A percentile compares a stretch with the other conserved stretches of the same genome.
Evolutionary conservation across 2,329 filamentous ascomycete species (phyloP).

Genomic region (Apiospora rasikravindrae): DNA sequence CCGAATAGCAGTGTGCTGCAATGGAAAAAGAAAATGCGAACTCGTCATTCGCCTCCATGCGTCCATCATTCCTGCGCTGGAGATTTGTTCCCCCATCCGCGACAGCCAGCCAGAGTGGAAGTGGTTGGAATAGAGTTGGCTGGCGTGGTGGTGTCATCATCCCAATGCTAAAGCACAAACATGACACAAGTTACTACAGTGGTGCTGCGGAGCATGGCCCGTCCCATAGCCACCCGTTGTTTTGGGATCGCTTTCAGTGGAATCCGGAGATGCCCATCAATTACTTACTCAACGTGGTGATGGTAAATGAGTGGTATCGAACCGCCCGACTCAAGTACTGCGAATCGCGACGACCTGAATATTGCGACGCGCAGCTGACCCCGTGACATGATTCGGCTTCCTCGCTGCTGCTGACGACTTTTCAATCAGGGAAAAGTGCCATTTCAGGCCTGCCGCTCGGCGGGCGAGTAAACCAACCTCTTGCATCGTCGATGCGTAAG

Average conservation of each 20-base stretch:
- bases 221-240: not conserved
- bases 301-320: not conserved
- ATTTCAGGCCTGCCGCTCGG: too few relatives aligned
- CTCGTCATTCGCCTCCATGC: not conserved
- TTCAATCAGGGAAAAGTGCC: too few relatives aligned
- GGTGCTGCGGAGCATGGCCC: not conserved
- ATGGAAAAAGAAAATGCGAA: not conserved
- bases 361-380: not conserved
- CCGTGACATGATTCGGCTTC: too few relatives aligned
- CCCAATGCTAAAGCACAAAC: not conserved
- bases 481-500: not conserved
- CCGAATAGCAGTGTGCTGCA: too few relatives aligned
- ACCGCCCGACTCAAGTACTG: not conserved
- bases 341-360: not conserved
- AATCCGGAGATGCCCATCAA: not conserved
- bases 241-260: not conserved
- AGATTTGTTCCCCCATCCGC: not conserved
- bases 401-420: too few relatives aligned
- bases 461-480: too few relatives aligned
- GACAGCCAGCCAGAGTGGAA: not conserved
- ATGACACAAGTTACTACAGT: not conserved
- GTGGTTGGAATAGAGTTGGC: slow-evolving; percentile 6
- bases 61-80: not conserved
- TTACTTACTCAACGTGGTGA: not conserved
- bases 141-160: not conserved